phyloP scores from a whole-genome alignment of 148 eudicot genomes.

The Nyssa sinensis region DNA sequence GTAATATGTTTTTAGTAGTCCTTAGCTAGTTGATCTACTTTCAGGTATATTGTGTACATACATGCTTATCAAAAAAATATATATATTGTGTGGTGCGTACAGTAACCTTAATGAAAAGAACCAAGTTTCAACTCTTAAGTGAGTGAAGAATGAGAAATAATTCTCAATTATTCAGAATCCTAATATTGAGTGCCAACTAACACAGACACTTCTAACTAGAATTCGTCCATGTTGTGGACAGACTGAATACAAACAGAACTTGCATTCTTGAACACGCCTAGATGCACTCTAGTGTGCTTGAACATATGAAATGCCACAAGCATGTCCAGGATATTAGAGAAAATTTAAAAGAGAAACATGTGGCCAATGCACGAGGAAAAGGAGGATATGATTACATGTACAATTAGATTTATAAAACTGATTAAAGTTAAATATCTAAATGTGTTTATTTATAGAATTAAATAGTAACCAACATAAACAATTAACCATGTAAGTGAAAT shows the following conservation, averaged over 20 bases:
- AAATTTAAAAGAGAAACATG: background rate
- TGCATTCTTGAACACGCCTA: background rate
- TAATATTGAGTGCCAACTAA: too few relatives aligned
- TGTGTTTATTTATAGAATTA: too few relatives aligned
- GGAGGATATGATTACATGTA: background rate
- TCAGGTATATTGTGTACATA: background rate
- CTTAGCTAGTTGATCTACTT: background rate
- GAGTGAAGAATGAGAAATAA: background rate
- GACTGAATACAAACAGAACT: background rate
- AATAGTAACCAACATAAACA: background rate
- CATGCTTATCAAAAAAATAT: background rate
- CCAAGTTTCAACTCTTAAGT: too few relatives aligned
- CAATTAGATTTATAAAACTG: too few relatives aligned
- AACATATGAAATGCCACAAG: background rate
- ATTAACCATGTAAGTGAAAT: background rate
- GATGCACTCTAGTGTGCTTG: background rate
- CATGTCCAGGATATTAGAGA: background rate
- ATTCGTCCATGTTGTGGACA: background rate
- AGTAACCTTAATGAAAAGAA: too few relatives aligned
- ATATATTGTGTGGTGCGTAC: too few relatives aligned
- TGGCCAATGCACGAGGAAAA: background rate
- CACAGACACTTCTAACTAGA: background rate
- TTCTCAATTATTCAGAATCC: background rate
- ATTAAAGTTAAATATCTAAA: too few relatives aligned
- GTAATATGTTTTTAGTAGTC: too few relatives aligned